Evolutionary conservation across 129 eudicot genomes (phyloP).

Genomic region (Centella asiatica): DNA sequence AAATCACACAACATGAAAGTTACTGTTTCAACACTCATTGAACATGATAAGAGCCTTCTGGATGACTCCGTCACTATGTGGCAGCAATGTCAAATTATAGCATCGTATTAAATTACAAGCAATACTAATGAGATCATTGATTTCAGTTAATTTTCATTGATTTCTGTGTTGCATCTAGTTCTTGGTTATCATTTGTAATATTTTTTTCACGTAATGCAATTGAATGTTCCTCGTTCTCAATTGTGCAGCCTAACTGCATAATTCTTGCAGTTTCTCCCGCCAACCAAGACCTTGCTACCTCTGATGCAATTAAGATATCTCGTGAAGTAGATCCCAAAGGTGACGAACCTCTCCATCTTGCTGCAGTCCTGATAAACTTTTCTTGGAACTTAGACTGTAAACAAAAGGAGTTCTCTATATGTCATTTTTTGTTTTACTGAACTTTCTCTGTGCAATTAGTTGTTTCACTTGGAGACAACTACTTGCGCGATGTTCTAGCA

Average conservation of each 20-base stretch:
- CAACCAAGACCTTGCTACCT: constrained; percentile 97
- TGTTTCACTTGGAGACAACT: no score
- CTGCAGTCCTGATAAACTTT: no score
- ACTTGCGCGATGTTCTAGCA: no score
- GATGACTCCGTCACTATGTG: not conserved
- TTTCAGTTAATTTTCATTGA: no score
- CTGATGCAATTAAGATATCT: constrained; percentile 89
- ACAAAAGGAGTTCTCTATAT: no score
- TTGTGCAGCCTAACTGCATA: constrained; percentile 95
- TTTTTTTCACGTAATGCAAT: not conserved
- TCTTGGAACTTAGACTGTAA: no score
- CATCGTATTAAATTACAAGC: not conserved
- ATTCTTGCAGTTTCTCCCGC: constrained; percentile 98
- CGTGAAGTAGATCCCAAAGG: constrained; percentile 99
- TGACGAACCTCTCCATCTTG: constrained; percentile 1
- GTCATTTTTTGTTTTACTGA: no score
- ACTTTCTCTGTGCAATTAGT: no score
- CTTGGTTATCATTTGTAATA: not conserved
- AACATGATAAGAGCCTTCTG: not conserved
- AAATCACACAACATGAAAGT: constrained; percentile 6
- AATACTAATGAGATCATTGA: not conserved
- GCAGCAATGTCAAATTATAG: not conserved
- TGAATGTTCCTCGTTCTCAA: constrained; percentile 6
- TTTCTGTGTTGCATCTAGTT: not conserved
- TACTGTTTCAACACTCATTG: not conserved